Evolutionary conservation across 495 filamentous ascomycete genomes (phyloP), one percentile per base, ranked within the genome.

Genomic region (Evernia prunastri): DNA sequence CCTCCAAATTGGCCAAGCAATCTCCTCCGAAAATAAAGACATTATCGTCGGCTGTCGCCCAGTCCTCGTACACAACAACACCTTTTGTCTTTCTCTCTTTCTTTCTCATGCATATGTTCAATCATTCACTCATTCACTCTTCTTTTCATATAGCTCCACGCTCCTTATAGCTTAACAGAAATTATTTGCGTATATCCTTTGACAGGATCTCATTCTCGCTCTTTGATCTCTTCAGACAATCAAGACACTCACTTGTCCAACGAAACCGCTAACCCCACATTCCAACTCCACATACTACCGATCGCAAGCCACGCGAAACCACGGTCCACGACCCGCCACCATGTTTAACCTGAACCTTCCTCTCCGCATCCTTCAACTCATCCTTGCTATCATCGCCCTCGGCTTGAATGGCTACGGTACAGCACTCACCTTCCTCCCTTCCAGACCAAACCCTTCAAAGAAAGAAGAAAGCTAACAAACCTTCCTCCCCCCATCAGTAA

Each of bases 331-430:
- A 20, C 51, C 1, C 27, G 17, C 37, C 68, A 72, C 65, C 20
- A 83, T 82, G 78, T 66, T 73, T 65, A 71, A 72, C 63, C 81
- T 85, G 74, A 80, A 86, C 36, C 81, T 86, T 58, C 81, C 84
- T 23, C 77, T 89, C 62, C 88, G 89, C 72, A 76, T 82, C 63
- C 72, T 81, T 57, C 87, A 91, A 65, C 78, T 76, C 10, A 65
- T 90, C 59, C 84, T 93, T 68, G 79, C 85, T 42, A 75, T 92
- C 66, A 84, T 91, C 68, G 80, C 89, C 63, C 80, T 96, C 31
- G 88, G 86, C 39, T 65, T 93, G 33, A 86, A 84, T 27, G 84
- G 82, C 59, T 92, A 92, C 69, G 76, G 90, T 92, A 75, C 9
- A 79, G 80, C 60, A 33, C 69, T 51, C 37, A 42, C 47, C 25